phyloP scores from a whole-genome alignment of 257 asterid species.

The Vinca minor region DNA sequence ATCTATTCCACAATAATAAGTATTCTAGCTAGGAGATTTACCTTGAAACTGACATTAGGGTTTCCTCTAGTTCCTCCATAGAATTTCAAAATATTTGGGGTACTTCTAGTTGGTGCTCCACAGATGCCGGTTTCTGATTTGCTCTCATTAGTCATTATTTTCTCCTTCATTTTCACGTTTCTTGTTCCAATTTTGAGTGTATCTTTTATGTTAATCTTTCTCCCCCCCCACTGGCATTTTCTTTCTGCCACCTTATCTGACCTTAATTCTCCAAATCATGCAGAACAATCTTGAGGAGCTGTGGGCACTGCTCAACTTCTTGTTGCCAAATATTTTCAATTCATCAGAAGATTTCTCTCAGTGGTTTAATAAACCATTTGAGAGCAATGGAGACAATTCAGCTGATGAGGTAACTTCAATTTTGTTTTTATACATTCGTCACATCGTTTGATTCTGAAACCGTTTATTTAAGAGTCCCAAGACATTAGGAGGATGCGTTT shows the following conservation, averaged over 20 bases:
- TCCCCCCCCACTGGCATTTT: neutral
- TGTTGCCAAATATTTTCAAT: constrained; percentile 93
- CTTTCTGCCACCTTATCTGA: too few species aligned
- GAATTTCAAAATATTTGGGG: neutral
- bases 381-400: constrained; percentile 87
- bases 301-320: constrained; percentile 97
- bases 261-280: constrained; percentile 9
- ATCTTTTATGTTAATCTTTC: neutral
- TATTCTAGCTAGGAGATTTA: neutral
- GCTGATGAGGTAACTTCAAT: constrained; percentile 82
- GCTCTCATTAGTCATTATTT: neutral
- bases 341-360: constrained; percentile 98
- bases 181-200: neutral
- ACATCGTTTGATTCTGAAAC: neutral
- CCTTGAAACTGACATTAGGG: neutral
- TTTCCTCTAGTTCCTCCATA: neutral
- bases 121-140: neutral
- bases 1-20: constrained; percentile 7
- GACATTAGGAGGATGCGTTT: neutral
- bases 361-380: constrained; percentile 98
- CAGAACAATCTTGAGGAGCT: constrained; percentile 99
- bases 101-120: neutral
- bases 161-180: too few species aligned
- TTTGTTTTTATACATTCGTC: too few species aligned
- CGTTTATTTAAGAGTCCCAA: neutral